Evolutionary conservation across 441 rosid genomes (phyloP), one percentile per base, ranked within the genome.

Genomic region (Omphalea diandra): DNA sequence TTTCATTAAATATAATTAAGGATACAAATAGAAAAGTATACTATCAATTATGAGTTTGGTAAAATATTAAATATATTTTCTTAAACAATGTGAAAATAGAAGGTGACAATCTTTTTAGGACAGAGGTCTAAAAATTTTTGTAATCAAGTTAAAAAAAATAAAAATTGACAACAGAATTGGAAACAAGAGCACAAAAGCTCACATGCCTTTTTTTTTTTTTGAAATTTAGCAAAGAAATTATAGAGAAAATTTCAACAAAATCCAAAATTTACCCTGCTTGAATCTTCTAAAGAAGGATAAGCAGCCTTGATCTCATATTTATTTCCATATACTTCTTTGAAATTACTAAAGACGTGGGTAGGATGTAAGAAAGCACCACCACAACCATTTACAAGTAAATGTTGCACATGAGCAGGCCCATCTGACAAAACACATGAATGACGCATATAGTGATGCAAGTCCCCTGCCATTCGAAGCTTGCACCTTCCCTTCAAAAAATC

Each of bases 291-390:
- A 63, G 98, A 88, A 52, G 99, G 99, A 85, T 96, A 96, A 40
- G 97, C 94, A 70, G 90, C 87, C 80, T 88, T 93, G 83, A 82
- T 84, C 76, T 87, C 97, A 44, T 96, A 96, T 27, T 87, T 70
- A 24, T 88, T 76, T 68, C 94, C 96, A 78, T 82, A 83, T 59
- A 77, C 82, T 72, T 82, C 81, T 18, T 85, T 84, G 77, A 96
- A 96, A 68, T 85, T 83, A 59, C 87, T 77, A 76, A 96, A 93
- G 75, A 91, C 97, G 71, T 93, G 99, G 62, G 99, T 96, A 65
- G 99, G 99, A 84, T 96, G 98, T 70, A 96, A 82, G 85, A 95
- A 95, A 31, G 99, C 99, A 76, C 99, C 99, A 66, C 99, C 99
- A 72, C 97, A 96, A 63, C 99, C 98, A 81, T 96, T 96, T 65